These are phyloP conservation scores for Microcera coccophila DNA, from an alignment of 2,329 filamentous ascomycete genomes.

Conservation along the genomic window DNA sequence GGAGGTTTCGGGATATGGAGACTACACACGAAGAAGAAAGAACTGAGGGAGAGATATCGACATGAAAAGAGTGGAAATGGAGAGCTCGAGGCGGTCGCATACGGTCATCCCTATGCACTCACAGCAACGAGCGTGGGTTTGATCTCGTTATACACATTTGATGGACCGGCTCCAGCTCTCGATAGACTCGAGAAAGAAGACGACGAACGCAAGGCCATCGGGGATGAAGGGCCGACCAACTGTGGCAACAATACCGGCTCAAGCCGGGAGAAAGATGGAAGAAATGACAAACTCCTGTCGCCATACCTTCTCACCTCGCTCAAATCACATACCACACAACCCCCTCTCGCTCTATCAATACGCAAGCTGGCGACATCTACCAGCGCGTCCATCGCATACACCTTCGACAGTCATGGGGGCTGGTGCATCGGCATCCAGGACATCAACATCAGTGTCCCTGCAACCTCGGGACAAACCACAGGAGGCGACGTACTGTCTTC, in stretches of 20 bases:
- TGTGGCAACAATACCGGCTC: not conserved
- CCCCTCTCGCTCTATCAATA: conserved; percentile 78
- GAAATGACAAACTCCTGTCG: conserved; percentile 11
- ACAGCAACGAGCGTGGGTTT: conserved; percentile 72
- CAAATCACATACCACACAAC: conserved; percentile 72
- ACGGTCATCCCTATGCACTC: conserved; percentile 70
- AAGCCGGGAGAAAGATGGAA: not conserved
- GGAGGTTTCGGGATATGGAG: conserved; percentile 70
- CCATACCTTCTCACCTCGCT: conserved; percentile 66
- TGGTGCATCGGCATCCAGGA: conserved; percentile 95
- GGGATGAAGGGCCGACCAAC: not conserved
- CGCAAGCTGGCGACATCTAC: conserved; percentile 61
- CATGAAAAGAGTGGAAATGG: conserved; percentile 62
- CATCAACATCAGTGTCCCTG: conserved; percentile 55
- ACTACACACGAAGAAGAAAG: conserved; percentile 44
- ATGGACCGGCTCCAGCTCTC: conserved; percentile 17
- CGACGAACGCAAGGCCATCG: conserved; percentile 2
- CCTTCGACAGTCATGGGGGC: conserved; percentile 70
- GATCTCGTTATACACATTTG: conserved; percentile 72
- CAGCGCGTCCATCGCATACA: conserved; percentile 83
- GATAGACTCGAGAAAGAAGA: conserved; percentile 5
- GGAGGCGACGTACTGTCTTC: conserved; percentile 35
- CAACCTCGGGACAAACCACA: conserved; percentile 5
- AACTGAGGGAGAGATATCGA: conserved; percentile 50
- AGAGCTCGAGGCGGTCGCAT: conserved; percentile 65